Evolutionary conservation across 805 yeast species (phyloP).

Genomic region (Diddensiella santjacobensis): DNA sequence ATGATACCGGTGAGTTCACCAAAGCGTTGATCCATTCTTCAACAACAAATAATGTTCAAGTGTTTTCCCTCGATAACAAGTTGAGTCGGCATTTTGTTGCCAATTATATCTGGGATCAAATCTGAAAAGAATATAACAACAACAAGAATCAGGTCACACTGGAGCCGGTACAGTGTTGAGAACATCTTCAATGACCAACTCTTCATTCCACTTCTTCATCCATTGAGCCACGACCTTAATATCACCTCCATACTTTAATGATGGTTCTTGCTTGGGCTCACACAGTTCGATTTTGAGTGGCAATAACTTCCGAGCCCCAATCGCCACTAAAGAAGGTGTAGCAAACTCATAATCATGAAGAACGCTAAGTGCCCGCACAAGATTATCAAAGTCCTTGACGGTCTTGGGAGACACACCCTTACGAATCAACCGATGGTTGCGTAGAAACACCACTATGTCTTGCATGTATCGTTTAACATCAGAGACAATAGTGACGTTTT

Average conservation of each 20-base stretch:
- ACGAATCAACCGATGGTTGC: constrained; percentile 50
- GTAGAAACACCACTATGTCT: constrained; percentile 49
- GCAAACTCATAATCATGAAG: constrained; percentile 41
- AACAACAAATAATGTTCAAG: constrained; percentile 19
- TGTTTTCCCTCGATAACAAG: constrained; percentile 37
- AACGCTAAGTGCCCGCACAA: constrained; percentile 41
- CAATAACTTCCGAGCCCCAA: constrained; percentile 46
- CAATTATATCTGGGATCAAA: constrained; percentile 40
- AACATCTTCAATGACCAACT: constrained; percentile 50
- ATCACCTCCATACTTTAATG: constrained; percentile 56
- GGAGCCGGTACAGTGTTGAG: constrained; percentile 52
- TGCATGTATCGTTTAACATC: constrained; percentile 53
- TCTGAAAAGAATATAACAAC: background rate
- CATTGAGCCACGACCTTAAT: constrained; percentile 39
- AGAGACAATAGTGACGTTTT: constrained; percentile 39
- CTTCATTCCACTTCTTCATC: constrained; percentile 44
- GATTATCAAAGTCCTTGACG: constrained; percentile 40
- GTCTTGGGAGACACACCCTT: constrained; percentile 51
- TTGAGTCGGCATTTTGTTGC: constrained; percentile 67
- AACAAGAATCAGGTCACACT: too few species aligned
- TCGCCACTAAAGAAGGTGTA: constrained; percentile 50
- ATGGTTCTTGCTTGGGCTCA: constrained; percentile 45
- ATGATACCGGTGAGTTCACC: constrained; percentile 6
- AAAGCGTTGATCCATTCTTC: constrained; percentile 24
- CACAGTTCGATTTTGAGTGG: constrained; percentile 45